phyloP scores from a whole-genome alignment of 192 early-diverging fungal species.

The Umbelopsis isabellina region DNA sequence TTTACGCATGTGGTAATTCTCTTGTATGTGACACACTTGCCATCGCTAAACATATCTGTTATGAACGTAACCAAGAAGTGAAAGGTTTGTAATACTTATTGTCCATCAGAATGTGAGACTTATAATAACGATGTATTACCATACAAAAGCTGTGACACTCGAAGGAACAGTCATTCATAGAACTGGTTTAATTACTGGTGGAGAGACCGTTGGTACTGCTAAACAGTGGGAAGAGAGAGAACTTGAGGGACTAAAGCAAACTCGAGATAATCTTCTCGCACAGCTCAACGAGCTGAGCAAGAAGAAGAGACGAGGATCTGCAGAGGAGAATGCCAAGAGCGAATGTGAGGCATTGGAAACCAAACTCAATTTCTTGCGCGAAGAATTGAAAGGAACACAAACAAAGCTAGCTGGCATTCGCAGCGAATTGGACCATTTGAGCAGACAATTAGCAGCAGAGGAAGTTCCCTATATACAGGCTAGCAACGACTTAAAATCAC shows the following conservation, averaged over 20 bases:
- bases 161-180: conserved; percentile 96
- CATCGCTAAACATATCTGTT: conserved; percentile 86
- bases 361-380: conserved; percentile 58
- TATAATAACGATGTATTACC: not conserved
- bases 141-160: conserved; percentile 73
- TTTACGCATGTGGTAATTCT: conserved; percentile 90
- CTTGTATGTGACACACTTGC: conserved; percentile 90
- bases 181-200: conserved; percentile 95
- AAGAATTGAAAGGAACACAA: conserved; percentile 53
- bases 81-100: conserved; percentile 55
- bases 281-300: conserved; percentile 76
- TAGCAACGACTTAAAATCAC: not conserved
- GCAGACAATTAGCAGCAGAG: conserved; percentile 35
- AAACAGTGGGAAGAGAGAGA: conserved; percentile 89
- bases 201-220: conserved; percentile 51
- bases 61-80: conserved; percentile 79
- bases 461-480: conserved; percentile 5
- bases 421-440: conserved; percentile 60
- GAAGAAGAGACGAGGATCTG: conserved; percentile 67
- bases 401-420: conserved; percentile 61
- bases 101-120: not conserved
- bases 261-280: conserved; percentile 67
- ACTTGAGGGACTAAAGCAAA: conserved; percentile 75
- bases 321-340: conserved; percentile 61
- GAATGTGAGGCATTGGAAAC: conserved; percentile 66